Evolutionary conservation across 306 rosid genomes (phyloP).

Genomic region (Corylus heterophylla): DNA sequence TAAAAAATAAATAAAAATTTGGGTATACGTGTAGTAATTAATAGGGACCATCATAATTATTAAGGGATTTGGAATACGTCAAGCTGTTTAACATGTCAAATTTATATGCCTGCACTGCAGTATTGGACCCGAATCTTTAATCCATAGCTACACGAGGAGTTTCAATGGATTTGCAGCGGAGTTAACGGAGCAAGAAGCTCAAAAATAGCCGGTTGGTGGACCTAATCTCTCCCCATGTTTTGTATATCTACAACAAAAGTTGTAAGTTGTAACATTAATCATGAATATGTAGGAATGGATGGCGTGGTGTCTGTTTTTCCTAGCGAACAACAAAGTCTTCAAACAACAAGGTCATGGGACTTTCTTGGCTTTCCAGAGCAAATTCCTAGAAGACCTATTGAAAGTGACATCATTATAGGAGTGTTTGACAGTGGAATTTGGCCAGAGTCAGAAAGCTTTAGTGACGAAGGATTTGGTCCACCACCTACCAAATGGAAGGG

Average conservation of each 20-base stretch:
- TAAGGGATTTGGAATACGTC: no score
- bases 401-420: slow-evolving; percentile 41
- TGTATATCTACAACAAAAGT: background rate
- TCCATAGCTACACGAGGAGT: slow-evolving; percentile 38
- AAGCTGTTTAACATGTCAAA: no score
- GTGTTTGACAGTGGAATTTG: slow-evolving; percentile 44
- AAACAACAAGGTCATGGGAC: slow-evolving; percentile 56
- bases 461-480: slow-evolving; percentile 42
- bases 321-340: background rate
- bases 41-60: no score
- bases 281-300: slow-evolving; percentile 29
- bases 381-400: background rate
- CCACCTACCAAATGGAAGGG: slow-evolving; percentile 55
- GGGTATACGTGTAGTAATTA: no score
- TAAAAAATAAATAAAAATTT: no score
- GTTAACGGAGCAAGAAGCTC: slow-evolving; percentile 38
- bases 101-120: background rate
- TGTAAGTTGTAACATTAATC: background rate
- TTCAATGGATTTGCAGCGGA: slow-evolving; percentile 44
- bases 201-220: slow-evolving; percentile 33
- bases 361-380: slow-evolving; percentile 34
- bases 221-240: background rate
- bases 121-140: slow-evolving; percentile 13
- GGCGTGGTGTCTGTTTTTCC: slow-evolving; percentile 40
- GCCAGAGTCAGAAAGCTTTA: slow-evolving; percentile 52